phyloP scores from a whole-genome alignment of 805 yeast species.

The Maudiozyma bulderi region DNA sequence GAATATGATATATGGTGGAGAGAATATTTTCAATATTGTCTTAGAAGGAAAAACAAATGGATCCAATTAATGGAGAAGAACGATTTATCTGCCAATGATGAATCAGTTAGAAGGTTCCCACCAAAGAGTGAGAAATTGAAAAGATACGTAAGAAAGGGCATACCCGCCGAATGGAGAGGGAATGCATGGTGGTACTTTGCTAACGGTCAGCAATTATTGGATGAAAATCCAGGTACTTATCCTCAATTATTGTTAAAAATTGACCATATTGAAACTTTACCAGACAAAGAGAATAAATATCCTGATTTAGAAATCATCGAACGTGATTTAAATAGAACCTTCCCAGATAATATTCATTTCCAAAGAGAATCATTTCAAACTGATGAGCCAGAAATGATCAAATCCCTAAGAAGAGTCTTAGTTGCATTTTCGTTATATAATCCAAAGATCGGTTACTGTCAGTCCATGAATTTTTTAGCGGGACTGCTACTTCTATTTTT shows the following conservation, averaged over 20 bases:
- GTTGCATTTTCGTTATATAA: constrained; percentile 76
- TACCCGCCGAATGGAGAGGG: constrained; percentile 97
- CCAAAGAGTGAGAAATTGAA: constrained; percentile 69
- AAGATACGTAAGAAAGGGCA: constrained; percentile 78
- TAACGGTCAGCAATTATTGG: constrained; percentile 65
- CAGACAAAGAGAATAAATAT: constrained; percentile 6
- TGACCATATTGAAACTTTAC: constrained; percentile 25
- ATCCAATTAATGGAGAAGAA: constrained; percentile 48
- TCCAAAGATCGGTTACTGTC: constrained; percentile 93
- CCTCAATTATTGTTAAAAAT: constrained; percentile 57
- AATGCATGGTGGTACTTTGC: constrained; percentile 95
- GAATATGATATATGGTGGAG: constrained; percentile 71
- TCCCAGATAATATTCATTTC: constrained; percentile 86
- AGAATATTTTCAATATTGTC: constrained; percentile 52
- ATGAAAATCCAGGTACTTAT: constrained; percentile 65
- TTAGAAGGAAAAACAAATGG: constrained; percentile 74
- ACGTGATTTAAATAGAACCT: constrained; percentile 85
- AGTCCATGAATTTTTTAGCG: constrained; percentile 84
- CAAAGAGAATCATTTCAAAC: constrained; percentile 32
- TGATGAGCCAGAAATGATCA: constrained; percentile 54
- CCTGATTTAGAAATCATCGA: constrained; percentile 84
- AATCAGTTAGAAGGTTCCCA: constrained; percentile 60
- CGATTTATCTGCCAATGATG: constrained; percentile 46
- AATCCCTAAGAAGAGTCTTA: constrained; percentile 68
- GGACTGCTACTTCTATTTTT: constrained; percentile 76